Conservation (phyloP, 176 grass and related monocot species). For the Chloris gayana region DNA sequence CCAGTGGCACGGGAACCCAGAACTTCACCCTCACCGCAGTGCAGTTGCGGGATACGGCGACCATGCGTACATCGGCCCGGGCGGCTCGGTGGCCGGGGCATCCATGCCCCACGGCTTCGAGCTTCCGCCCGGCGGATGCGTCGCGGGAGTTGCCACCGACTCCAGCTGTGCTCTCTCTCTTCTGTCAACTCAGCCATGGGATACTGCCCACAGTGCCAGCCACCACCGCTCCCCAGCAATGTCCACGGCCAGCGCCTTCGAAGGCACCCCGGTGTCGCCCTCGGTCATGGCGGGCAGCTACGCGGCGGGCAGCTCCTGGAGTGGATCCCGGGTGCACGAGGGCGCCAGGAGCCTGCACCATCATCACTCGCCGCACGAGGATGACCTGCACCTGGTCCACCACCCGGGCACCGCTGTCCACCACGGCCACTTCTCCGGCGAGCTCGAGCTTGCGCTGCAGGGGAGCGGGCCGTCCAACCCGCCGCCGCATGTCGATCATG, state of each 20-base stretch:
- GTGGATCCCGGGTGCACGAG: constrained; percentile 19
- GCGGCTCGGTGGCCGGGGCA: constrained; percentile 30
- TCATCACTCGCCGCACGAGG: constrained; percentile 12
- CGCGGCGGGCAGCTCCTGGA: constrained; percentile 28
- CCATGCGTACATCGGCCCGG: constrained; percentile 45
- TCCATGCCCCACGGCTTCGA: constrained; percentile 44
- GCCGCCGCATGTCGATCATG: constrained; percentile 44
- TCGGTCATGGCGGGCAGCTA: constrained; percentile 56
- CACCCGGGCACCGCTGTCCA: constrained; percentile 20
- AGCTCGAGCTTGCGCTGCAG: constrained; percentile 89
- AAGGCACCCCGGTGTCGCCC: constrained; percentile 39
- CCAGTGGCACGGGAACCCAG: constrained; percentile 56
- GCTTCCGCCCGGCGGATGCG: constrained; percentile 57
- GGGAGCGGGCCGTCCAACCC: constrained; percentile 43
- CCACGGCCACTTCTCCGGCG: constrained; percentile 70
- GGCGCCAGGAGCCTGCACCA: constrained; percentile 26
- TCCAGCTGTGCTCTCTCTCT: constrained; percentile 97
- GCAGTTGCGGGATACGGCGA: constrained; percentile 55
- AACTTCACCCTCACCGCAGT: constrained; percentile 44
- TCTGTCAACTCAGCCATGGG: constrained; percentile 82
- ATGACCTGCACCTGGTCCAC: constrained; percentile 27
- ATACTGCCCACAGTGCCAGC: constrained; percentile 41
- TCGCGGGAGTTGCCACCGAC: constrained; percentile 58
- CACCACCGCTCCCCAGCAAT: constrained; percentile 41
- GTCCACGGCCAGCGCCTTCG: constrained; percentile 43